These are phyloP conservation scores for Pestalotiopsis sp. DNA, from an alignment of 2,329 filamentous ascomycete genomes.

Conservation along the genomic window DNA sequence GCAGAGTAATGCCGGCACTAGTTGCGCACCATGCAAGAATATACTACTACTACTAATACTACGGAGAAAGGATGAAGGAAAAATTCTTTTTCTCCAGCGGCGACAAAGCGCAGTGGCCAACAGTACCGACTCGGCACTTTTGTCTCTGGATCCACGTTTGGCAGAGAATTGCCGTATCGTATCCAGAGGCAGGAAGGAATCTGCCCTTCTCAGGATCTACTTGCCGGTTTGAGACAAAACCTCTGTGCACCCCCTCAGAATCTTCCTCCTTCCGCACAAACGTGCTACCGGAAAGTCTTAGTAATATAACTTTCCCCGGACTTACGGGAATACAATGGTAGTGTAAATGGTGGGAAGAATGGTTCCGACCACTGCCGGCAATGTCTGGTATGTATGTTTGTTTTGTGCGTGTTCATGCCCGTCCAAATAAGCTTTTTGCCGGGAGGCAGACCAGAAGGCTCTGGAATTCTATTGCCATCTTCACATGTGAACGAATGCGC, in stretches of 20 bases:
- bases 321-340: not conserved
- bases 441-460: not conserved
- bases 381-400: not conserved
- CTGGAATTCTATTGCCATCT: not conserved
- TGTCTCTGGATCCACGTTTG: not conserved
- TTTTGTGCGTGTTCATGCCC: not conserved
- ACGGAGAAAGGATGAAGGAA: not conserved
- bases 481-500: not conserved
- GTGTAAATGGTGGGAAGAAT: not conserved
- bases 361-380: not conserved
- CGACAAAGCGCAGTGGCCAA: not conserved
- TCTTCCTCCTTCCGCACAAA: not conserved
- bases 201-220: constrained; percentile 2
- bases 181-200: not conserved
- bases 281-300: not conserved
- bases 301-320: constrained; percentile 1
- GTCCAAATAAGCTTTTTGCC: not conserved
- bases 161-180: not conserved
- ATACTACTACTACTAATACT: not conserved
- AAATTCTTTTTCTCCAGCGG: not conserved
- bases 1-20: not conserved
- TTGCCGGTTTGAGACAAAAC: constrained; percentile 1
- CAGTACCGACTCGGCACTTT: not conserved
- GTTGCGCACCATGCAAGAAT: not conserved
- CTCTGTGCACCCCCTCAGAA: not conserved